These are phyloP conservation scores for Podospora conica DNA, from an alignment of 495 filamentous ascomycete genomes.

Conservation along the genomic window DNA sequence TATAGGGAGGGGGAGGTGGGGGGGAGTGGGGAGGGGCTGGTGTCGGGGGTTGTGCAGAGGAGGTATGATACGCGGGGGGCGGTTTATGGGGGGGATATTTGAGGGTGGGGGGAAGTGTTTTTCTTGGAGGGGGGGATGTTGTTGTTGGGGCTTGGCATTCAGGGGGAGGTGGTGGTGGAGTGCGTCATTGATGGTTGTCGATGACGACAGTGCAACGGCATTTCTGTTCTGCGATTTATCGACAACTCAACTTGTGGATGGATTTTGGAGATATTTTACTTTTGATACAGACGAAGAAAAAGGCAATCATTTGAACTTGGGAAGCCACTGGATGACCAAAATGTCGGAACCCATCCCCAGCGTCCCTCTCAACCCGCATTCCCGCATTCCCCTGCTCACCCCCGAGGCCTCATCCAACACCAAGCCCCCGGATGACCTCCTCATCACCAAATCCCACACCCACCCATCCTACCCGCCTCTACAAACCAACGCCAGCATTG, in stretches of 20 bases:
- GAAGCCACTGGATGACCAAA: background rate
- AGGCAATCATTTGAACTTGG: background rate
- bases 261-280: background rate
- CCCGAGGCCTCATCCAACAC: constrained; percentile 16
- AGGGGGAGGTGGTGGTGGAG: background rate
- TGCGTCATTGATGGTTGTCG: background rate
- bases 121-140: no score
- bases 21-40: no score
- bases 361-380: constrained; percentile 19
- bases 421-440: constrained; percentile 9
- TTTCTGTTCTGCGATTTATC: background rate
- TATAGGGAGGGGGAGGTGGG: no score
- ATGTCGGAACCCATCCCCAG: background rate
- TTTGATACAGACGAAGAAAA: background rate
- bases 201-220: background rate
- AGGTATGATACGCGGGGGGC: no score
- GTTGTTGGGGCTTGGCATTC: background rate
- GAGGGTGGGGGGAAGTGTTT: no score
- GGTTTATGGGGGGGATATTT: no score
- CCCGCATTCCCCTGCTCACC: constrained; percentile 20
- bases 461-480: constrained; percentile 9
- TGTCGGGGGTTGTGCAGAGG: no score
- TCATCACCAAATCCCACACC: constrained; percentile 13
- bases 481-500: constrained; percentile 27
- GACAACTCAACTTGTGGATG: background rate